Evolutionary conservation across 176 grass and related monocot species (phyloP), one percentile per base, ranked within the genome.

Genomic region (Eragrostis nindensis): DNA sequence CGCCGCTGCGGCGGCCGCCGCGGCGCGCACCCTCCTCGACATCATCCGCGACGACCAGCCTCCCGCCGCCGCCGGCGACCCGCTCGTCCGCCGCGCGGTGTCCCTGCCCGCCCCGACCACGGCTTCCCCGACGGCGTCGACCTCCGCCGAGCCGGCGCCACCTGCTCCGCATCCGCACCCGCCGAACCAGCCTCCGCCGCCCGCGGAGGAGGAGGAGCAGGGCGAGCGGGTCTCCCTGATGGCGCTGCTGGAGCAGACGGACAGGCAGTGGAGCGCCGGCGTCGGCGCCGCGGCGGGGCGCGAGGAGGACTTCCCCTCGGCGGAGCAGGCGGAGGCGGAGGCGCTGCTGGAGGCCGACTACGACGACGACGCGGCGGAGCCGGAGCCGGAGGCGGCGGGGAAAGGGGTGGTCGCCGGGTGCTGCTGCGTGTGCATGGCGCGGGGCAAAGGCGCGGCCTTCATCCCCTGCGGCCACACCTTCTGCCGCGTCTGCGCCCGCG

Each of bases 401-500:
- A 79, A 48, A 1, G 82, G 77, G 2, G 76, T 0, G 22, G 64
- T 29, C 14, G 68, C 30, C 53, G 59, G 42, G 10, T 62, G 74
- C 86, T 97, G 94, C 86, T 97, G 94, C 86, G 90, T 97, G 83
- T 97, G 94, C 86, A 93, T 97, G 94, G 88, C 85, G 56, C 82
- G 88, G 69, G 83, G 80, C 77, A 97, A 97, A 46, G 94, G 94
- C 18, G 90, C 88, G 0, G 94, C 94, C 27, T 97, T 97, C 68
- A 91, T 97, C 70, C 94, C 94, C 2, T 97, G 94, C 73, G 94
- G 94, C 56, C 94, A 97, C 73, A 97, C 94, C 83, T 97, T 97
- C 86, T 93, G 94, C 86, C 91, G 94, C 32, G 50, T 53, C 11
- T 93, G 94, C 86, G 91, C 91, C 6, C 91, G 94, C 69, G 94